phyloP scores from a whole-genome alignment of 371 early-diverging fungal genomes.

The Circinella umbellata region DNA sequence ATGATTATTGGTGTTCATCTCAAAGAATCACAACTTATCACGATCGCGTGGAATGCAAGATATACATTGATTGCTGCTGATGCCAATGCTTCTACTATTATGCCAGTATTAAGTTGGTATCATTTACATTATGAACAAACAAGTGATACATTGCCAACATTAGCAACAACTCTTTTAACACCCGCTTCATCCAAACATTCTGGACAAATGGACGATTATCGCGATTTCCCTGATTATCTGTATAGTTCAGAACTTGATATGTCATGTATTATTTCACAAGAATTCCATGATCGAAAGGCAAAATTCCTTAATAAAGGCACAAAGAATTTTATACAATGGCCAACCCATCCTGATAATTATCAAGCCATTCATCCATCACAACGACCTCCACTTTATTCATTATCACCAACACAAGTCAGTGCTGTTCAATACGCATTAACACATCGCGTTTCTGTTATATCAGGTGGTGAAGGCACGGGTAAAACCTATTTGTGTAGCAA shows the following conservation, averaged over 20 bases:
- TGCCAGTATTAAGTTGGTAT: constrained; percentile 35
- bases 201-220: not conserved
- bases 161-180: not conserved
- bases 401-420: constrained; percentile 41
- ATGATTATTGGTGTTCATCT: constrained; percentile 29
- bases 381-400: constrained; percentile 26
- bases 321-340: constrained; percentile 25
- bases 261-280: constrained; percentile 27
- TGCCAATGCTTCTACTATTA: constrained; percentile 25
- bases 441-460: constrained; percentile 39
- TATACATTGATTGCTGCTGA: constrained; percentile 27
- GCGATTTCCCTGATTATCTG: constrained; percentile 33
- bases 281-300: not conserved
- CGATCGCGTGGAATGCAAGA: constrained; percentile 17
- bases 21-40: constrained; percentile 9
- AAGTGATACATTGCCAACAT: constrained; percentile 7
- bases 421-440: constrained; percentile 39
- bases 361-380: constrained; percentile 8
- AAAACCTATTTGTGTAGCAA: constrained; percentile 45
- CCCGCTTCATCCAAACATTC: not conserved
- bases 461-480: constrained; percentile 47
- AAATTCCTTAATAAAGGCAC: not conserved
- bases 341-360: constrained; percentile 10
- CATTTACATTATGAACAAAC: constrained; percentile 8
- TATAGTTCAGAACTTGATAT: constrained; percentile 30